Percentiles rank a stretch among this genome's conserved stretches.
phyloP scores from a whole-genome alignment of 1,284 basidiomycete genomes.

The Ceratobasidium sp. region DNA sequence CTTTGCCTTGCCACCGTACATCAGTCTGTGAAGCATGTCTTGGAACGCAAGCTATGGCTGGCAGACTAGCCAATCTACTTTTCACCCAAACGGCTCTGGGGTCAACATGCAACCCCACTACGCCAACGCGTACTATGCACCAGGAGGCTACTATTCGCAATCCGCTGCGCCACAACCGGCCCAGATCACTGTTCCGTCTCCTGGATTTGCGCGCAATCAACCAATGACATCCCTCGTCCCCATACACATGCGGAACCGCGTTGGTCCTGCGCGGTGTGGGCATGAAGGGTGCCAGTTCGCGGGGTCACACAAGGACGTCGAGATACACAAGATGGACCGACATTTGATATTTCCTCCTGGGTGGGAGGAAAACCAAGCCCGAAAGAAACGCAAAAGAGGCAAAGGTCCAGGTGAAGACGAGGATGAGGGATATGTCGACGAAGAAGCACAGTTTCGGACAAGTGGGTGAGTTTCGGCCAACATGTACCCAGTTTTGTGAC shows the following conservation, averaged over 20 bases:
- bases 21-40: slow-evolving; percentile 1
- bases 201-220: slow-evolving; percentile 40
- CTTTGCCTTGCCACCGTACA: not conserved
- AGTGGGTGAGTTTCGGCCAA: slow-evolving; percentile 1
- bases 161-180: slow-evolving; percentile 21
- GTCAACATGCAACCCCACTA: slow-evolving; percentile 58
- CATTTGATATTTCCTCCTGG: slow-evolving; percentile 83
- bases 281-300: slow-evolving; percentile 73
- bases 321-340: slow-evolving; percentile 88
- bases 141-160: slow-evolving; percentile 42
- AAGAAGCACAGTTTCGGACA: slow-evolving; percentile 22
- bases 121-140: slow-evolving; percentile 61
- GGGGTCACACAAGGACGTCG: slow-evolving; percentile 76
- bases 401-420: slow-evolving; percentile 72
- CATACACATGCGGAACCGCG: slow-evolving; percentile 44
- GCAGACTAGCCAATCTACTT: slow-evolving; percentile 9
- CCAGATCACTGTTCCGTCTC: slow-evolving; percentile 42
- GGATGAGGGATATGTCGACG: slow-evolving; percentile 48
- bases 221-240: slow-evolving; percentile 25
- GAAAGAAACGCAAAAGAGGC: slow-evolving; percentile 71
- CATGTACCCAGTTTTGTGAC: slow-evolving; percentile 32
- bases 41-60: not conserved
- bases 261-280: slow-evolving; percentile 67
- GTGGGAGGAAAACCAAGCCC: slow-evolving; percentile 61
- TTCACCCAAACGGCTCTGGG: not conserved